Evolutionary conservation across 148 eudicot genomes (phyloP), one percentile per base, ranked within the genome.

Genomic region (Cornus suecica): DNA sequence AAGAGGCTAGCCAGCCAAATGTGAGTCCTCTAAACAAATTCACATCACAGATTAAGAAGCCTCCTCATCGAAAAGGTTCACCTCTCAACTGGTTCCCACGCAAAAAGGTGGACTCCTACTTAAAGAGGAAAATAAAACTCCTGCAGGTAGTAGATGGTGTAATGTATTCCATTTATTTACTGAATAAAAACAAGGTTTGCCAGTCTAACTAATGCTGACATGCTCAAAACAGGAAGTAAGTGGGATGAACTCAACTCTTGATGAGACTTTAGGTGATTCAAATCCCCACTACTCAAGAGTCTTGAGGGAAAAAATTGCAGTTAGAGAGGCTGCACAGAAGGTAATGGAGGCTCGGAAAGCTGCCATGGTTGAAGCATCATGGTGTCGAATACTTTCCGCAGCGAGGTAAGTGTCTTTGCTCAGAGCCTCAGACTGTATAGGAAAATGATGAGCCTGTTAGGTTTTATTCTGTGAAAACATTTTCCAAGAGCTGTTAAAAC

Each of bases 321-420:
- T 90, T 15, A 92, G 84, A 78, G 90, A 89, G 77, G 98, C 98
- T 42, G 98, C 95, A 8, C 56, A 83, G 27, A 92, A 86, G 84
- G 98, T 94, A 18, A 87, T 89, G 86, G 90, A 92, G 80, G 92
- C 97, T 76, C 87, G 90, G 71, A 94, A 89, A 80, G 95, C 95
- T 79, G 97, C 97, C 32, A 87, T 94, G 98, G 93, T 92, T 69
- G 98, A 94, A 88, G 98, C 98, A 65, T 94, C 98, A 42, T 94
- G 98, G 98, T 94, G 98, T 67, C 87, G 93, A 25, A 92, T 94
- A 78, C 97, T 94, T 80, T 78, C 74, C 72, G 96, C 97, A 29
- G 93, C 98, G 24, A 82, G 97, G 98, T 93, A 77, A 24, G 20
- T 23, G 14, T 31, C 10, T 11, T 45, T 4, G 10, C 7, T 32